Conservation (phyloP, 495 filamentous ascomycete species). For the Penicillium herquei region DNA sequence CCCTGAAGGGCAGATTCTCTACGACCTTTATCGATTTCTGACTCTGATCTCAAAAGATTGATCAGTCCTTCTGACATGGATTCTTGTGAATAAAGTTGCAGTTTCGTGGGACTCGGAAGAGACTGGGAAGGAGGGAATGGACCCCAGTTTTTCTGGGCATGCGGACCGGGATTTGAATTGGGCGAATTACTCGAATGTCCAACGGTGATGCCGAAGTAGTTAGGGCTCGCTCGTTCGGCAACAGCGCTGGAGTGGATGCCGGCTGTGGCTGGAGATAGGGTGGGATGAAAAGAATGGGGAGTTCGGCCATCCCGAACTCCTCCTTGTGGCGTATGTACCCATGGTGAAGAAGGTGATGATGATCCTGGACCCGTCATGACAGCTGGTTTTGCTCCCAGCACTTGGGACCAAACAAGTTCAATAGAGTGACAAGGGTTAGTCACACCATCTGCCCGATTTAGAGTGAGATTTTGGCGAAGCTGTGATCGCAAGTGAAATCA, state of each 20-base stretch:
- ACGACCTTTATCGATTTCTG: conserved; percentile 23
- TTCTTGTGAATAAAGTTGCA: conserved; percentile 68
- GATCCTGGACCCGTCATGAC: conserved; percentile 46
- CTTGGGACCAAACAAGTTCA: conserved; percentile 9
- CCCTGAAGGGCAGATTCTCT: conserved; percentile 22
- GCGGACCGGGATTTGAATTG: conserved; percentile 55
- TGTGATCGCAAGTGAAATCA: too few species aligned
- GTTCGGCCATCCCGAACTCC: conserved; percentile 22
- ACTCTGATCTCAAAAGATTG: conserved; percentile 39
- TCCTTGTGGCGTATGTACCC: conserved; percentile 35
- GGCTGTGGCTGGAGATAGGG: conserved; percentile 42
- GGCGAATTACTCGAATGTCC: conserved; percentile 59
- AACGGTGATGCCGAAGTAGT: conserved; percentile 76
- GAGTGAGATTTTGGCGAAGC: neutral
- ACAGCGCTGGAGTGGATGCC: conserved; percentile 39
- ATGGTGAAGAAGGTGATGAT: conserved; percentile 48
- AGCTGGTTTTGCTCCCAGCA: conserved; percentile 22
- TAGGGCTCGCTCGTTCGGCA: conserved; percentile 60
- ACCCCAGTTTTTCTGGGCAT: conserved; percentile 67
- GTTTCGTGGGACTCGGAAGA: conserved; percentile 63
- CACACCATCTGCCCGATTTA: conserved; percentile 9
- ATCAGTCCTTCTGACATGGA: conserved; percentile 74
- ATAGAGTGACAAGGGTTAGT: conserved; percentile 7
- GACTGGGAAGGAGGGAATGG: conserved; percentile 66
- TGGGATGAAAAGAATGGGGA: conserved; percentile 22